A percentile compares a stretch with the other conserved stretches of the same genome.
Evolutionary conservation across 2,329 filamentous ascomycete genomes (phyloP).

Genomic region (Botryosphaeria dothidea): DNA sequence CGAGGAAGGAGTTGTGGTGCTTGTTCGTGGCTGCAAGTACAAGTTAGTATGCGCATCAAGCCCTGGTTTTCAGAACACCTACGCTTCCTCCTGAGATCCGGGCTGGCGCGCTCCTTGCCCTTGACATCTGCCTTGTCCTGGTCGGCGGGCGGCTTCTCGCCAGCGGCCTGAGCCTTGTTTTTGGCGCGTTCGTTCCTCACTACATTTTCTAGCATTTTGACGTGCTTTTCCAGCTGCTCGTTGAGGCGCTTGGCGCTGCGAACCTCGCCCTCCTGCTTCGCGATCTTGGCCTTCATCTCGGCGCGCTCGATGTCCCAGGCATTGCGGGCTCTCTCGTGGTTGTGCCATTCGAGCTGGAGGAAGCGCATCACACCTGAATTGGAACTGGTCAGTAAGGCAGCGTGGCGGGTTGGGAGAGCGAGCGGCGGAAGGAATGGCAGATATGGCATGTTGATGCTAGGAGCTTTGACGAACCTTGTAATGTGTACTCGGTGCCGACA

Average conservation of each 20-base stretch:
- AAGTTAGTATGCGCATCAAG: neutral
- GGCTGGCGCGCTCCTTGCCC: slow-evolving; percentile 24
- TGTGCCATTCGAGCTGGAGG: slow-evolving; percentile 98
- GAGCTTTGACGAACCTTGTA: slow-evolving; percentile 59
- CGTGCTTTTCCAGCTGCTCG: slow-evolving; percentile 86
- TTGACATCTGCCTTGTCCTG: slow-evolving; percentile 38
- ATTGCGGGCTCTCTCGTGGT: slow-evolving; percentile 95
- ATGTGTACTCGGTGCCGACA: slow-evolving; percentile 69
- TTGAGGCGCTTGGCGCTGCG: slow-evolving; percentile 85
- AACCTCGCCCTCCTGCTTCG: slow-evolving; percentile 85
- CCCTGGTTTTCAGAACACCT: neutral
- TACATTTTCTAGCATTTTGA: slow-evolving; percentile 84
- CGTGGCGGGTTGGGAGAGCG: neutral
- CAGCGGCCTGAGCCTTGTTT: slow-evolving; percentile 55
- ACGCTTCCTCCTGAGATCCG: slow-evolving; percentile 18
- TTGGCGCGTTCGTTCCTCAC: slow-evolving; percentile 80
- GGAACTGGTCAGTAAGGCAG: slow-evolving; percentile 24
- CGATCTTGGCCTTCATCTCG: slow-evolving; percentile 98
- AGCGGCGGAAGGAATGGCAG: neutral
- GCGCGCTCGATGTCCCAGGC: slow-evolving; percentile 98
- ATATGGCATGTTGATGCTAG: neutral
- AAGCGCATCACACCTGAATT: slow-evolving; percentile 92
- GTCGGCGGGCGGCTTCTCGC: slow-evolving; percentile 53
- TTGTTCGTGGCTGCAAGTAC: slow-evolving; percentile 45
- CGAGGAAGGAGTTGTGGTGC: slow-evolving; percentile 53